Evolutionary conservation across 2,329 filamentous ascomycete species (phyloP).

Genomic region (Ophiostoma fasciatum): DNA sequence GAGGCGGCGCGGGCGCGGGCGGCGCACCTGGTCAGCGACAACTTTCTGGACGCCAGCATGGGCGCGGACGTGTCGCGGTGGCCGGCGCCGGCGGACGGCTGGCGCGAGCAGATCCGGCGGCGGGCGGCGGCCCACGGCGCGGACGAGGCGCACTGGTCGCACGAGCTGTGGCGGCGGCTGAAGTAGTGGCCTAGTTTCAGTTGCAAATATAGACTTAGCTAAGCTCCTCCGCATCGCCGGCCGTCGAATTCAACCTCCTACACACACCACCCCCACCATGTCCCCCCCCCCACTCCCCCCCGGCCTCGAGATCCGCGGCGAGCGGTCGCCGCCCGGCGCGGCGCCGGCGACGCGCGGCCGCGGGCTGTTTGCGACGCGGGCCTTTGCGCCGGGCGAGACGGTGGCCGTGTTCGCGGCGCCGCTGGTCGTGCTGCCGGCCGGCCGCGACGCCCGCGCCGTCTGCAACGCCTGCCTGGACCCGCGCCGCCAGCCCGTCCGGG

Average conservation of each 20-base stretch:
- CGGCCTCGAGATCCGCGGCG: slow-evolving; percentile 12
- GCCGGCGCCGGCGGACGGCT: slow-evolving; percentile 32
- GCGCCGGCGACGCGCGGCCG: slow-evolving; percentile 17
- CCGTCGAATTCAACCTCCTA: background rate
- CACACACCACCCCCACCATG: slow-evolving; percentile 3
- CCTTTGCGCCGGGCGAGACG: slow-evolving; percentile 28
- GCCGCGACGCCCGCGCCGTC: slow-evolving; percentile 23
- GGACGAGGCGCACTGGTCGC: slow-evolving; percentile 19
- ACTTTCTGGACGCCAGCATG: slow-evolving; percentile 51
- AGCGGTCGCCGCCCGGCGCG: background rate
- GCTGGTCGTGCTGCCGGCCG: slow-evolving; percentile 32
- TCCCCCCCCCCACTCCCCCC: background rate
- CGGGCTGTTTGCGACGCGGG: slow-evolving; percentile 26
- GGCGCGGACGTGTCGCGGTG: slow-evolving; percentile 42
- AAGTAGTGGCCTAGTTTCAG: background rate
- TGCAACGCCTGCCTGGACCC: slow-evolving; percentile 35
- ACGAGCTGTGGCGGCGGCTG: slow-evolving; percentile 9
- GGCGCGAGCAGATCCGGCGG: slow-evolving; percentile 33
- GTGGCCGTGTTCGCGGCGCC: slow-evolving; percentile 31
- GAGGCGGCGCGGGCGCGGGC: slow-evolving; percentile 37
- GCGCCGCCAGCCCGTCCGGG: slow-evolving; percentile 10
- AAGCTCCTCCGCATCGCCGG: too few relatives aligned
- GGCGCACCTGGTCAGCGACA: slow-evolving; percentile 45
- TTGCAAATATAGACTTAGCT: too few relatives aligned
- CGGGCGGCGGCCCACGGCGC: slow-evolving; percentile 22